Evolutionary conservation across 768 basidiomycete species (phyloP).

Genomic region (Boletus tylopilopsis): DNA sequence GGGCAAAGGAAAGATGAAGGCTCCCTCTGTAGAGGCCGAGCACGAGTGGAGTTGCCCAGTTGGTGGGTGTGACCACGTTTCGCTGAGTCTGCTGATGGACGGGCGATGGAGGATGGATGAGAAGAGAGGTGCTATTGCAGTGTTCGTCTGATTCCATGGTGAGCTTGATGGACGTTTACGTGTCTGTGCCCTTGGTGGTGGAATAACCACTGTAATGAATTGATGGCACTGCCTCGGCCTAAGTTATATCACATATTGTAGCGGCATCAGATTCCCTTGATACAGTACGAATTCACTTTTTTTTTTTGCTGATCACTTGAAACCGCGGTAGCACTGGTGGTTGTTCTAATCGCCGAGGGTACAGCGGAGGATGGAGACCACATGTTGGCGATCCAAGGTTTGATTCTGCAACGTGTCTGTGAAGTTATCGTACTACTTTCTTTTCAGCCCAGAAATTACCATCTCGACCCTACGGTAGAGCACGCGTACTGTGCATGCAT

Average conservation of each 20-base stretch:
- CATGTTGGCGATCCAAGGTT: conserved; percentile 18
- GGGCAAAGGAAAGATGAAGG: conserved; percentile 34
- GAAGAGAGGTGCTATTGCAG: conserved; percentile 35
- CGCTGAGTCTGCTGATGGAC: conserved; percentile 54
- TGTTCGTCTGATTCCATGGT: conserved; percentile 35
- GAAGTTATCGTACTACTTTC: conserved; percentile 2
- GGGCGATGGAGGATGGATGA: conserved; percentile 62
- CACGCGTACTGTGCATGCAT: conserved; percentile 29
- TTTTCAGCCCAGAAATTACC: conserved; percentile 3
- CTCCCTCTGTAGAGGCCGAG: conserved; percentile 40
- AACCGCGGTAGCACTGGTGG: not conserved
- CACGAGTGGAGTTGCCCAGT: conserved; percentile 68
- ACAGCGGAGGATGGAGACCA: conserved; percentile 2
- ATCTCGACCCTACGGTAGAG: conserved; percentile 7
- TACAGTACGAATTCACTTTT: not conserved
- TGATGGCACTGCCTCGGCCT: conserved; percentile 5
- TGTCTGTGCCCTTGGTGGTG: conserved; percentile 6
- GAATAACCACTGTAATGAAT: too few species aligned
- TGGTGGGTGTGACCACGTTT: conserved; percentile 46
- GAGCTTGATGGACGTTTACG: conserved; percentile 16
- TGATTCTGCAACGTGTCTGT: conserved; percentile 21
- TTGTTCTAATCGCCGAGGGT: conserved; percentile 9
- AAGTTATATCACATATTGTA: conserved; percentile 18
- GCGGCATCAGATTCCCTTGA: not conserved
- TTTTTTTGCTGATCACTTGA: too few species aligned